A percentile compares a stretch with the other conserved stretches of the same genome.
Evolutionary conservation across 139 green algal genomes (phyloP).

Genomic region (Chlamydomonas sphaeroides): DNA sequence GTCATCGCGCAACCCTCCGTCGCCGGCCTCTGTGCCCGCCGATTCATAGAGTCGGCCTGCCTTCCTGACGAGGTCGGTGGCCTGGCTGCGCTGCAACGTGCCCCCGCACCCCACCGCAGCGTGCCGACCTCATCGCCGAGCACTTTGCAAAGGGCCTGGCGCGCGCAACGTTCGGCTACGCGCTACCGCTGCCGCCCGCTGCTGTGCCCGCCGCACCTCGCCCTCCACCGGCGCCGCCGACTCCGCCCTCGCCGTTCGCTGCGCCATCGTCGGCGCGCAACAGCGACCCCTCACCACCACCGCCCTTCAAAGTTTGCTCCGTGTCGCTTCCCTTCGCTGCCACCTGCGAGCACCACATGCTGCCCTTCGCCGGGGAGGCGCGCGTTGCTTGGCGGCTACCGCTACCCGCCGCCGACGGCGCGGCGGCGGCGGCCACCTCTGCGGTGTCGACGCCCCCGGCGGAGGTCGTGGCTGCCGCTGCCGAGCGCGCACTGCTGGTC

Average conservation of each 20-base stretch:
- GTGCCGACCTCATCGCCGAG: neutral
- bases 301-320: neutral
- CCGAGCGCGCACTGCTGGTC: neutral
- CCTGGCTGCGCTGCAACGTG: too few relatives aligned
- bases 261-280: neutral
- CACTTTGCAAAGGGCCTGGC: neutral
- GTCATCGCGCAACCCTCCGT: too few relatives aligned
- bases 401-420: neutral
- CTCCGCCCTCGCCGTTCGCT: too few relatives aligned
- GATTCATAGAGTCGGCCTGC: too few relatives aligned
- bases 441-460: neutral
- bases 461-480: slow-evolving; percentile 15
- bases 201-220: too few relatives aligned
- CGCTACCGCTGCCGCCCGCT: neutral
- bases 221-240: too few relatives aligned
- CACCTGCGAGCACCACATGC: slow-evolving; percentile 90
- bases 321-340: slow-evolving; percentile 46
- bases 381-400: slow-evolving; percentile 52
- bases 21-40: too few relatives aligned
- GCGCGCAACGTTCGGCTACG: neutral
- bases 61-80: too few relatives aligned
- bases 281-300: neutral
- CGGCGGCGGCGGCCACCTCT: neutral
- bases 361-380: slow-evolving; percentile 83
- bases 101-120: neutral